Base-by-base conservation (phyloP, 192 early-diverging fungal species). In the Rhizophagus sp. region DNA sequence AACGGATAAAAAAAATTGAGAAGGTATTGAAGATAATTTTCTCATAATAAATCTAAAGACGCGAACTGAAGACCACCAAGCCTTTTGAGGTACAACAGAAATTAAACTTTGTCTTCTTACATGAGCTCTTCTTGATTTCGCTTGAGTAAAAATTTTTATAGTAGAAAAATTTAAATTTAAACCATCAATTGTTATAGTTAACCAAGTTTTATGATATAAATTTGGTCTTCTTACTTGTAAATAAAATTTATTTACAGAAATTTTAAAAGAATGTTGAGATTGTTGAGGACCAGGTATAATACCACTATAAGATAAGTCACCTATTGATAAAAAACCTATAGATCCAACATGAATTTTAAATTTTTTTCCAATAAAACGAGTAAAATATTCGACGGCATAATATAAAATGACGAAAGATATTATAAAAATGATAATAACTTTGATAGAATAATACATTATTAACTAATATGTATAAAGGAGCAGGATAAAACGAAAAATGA, bases 31-130 rank as follows among this genome's bases (percentile, higher is more conserved):
- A 1, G 83, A 87, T 8, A 80, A 80, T 61, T 83, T 75, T 50
- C 81, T 78, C 9, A 85, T 52, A 7, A 84, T 44, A 73, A 73
- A 77, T 74, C 82, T 87, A 17, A 87, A 68, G 47, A 85, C 39
- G 4, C 84, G 83, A 25, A 85, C n/a, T 1, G 86, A 87, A 39
- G 85, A 87, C 86, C 86, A 87, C 84, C 84, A 85, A 2, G 86
- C 81, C 67, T n/a, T 82, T 57, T 17, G 69, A 49, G 27, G 83
- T 80, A 27, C 83, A 9, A 6, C 81, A 47, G 36, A 66, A 49
- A 66, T 82, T 74, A 30, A 76, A 66, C 61, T 78, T 39, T 52
- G 11, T 10, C 71, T 75, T 34, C 77, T 36, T 13, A 12, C 12
- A 64, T 62, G 13, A 49, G 34, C 44, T n/a, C 22, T 49, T 22